phyloP scores from a whole-genome alignment of 768 basidiomycete species.

The Rubroboletus satanas region DNA sequence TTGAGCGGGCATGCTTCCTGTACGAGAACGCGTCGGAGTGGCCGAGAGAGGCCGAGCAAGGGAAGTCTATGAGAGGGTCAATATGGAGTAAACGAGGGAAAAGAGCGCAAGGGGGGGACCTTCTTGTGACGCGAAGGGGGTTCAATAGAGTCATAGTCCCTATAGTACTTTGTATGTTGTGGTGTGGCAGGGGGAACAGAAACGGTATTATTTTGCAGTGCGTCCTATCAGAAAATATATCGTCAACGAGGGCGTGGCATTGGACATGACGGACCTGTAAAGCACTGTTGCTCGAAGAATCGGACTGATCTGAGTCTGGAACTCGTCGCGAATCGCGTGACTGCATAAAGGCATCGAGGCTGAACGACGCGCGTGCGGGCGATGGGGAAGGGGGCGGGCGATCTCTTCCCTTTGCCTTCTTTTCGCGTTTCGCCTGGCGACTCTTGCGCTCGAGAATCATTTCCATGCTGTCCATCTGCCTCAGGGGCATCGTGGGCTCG shows the following conservation, averaged over 20 bases:
- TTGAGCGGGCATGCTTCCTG: conserved; percentile 30
- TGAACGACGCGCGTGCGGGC: conserved; percentile 43
- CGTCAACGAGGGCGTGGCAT: conserved; percentile 16
- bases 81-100: not conserved
- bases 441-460: conserved; percentile 68
- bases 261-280: conserved; percentile 39
- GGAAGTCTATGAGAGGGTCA: conserved; percentile 15
- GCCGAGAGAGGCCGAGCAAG: conserved; percentile 43
- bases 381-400: conserved; percentile 52
- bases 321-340: conserved; percentile 53
- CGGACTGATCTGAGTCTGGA: conserved; percentile 30
- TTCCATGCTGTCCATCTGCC: conserved; percentile 73
- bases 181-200: conserved; percentile 48
- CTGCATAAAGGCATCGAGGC: conserved; percentile 47
- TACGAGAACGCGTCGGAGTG: conserved; percentile 37
- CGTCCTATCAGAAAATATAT: conserved; percentile 21
- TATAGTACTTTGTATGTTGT: conserved; percentile 59
- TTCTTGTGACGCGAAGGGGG: conserved; percentile 32
- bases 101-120: conserved; percentile 8
- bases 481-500: conserved; percentile 46
- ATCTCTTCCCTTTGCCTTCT: conserved; percentile 45
- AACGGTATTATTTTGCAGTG: conserved; percentile 27
- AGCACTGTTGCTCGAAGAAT: conserved; percentile 26
- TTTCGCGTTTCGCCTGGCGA: conserved; percentile 51
- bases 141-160: conserved; percentile 36